These are phyloP conservation scores for thale cress (Arabidopsis thaliana) DNA, from an alignment of 345 rosid species.

Conservation along the genomic window TAIR10.1 NC_003075.7:11459501-11460000, in stretches of 20 bases:
- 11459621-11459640: slow-evolving; percentile 33
- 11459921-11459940: slow-evolving; percentile 59
- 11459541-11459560: slow-evolving; percentile 1
- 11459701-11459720: slow-evolving; percentile 61
- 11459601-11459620: slow-evolving; percentile 39
- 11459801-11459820: slow-evolving; percentile 60
- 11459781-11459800: slow-evolving; percentile 57
- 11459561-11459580: slow-evolving; percentile 10
- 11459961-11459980: not conserved
- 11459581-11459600: slow-evolving; percentile 10
- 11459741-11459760: slow-evolving; percentile 51
- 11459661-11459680: slow-evolving; percentile 60
- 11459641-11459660: slow-evolving; percentile 1
- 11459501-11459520: not conserved
- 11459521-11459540: slow-evolving; percentile 17
- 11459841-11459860: slow-evolving; percentile 55
- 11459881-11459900: slow-evolving; percentile 69
- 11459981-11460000: not conserved
- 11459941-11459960: slow-evolving; percentile 70
- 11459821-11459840: slow-evolving; percentile 52
- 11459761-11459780: slow-evolving; percentile 73
- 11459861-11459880: slow-evolving; percentile 66
- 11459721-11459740: slow-evolving; percentile 56
- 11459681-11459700: slow-evolving; percentile 50
- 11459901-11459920: slow-evolving; percentile 67